phyloP scores from a whole-genome alignment of 140 eudicot species.

The Cichorium intybus region DNA sequence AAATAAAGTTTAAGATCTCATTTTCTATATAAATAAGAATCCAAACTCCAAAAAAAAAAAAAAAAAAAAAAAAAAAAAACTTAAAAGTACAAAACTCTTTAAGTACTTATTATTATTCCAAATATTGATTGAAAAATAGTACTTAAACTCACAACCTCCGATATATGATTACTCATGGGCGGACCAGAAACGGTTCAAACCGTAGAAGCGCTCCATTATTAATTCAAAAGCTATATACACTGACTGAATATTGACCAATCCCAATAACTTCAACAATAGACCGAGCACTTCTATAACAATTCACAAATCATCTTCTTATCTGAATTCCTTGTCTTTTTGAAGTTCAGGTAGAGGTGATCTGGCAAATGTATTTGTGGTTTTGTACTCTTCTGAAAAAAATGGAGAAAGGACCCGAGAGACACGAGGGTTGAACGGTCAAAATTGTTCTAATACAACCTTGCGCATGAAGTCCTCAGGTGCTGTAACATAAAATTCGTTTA shows the following conservation, averaged over 20 bases:
- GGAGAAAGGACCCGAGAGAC: not conserved
- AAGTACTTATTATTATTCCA: not conserved
- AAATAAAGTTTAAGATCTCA: not conserved
- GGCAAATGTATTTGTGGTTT: constrained; percentile 15
- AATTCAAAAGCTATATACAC: constrained; percentile 20
- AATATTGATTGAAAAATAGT: not conserved
- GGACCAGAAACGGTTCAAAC: not conserved
- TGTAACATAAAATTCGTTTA: constrained; percentile 32
- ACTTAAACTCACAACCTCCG: not conserved
- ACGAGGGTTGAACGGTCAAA: constrained; percentile 30
- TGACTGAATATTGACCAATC: not conserved
- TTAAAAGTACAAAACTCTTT: not conserved
- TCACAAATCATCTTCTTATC: not conserved
- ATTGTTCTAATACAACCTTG: constrained; percentile 60
- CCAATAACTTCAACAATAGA: constrained; percentile 17
- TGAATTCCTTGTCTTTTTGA: not conserved
- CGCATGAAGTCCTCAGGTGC: constrained; percentile 93
- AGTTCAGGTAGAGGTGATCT: not conserved
- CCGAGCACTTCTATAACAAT: not conserved
- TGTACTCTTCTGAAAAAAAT: not conserved
- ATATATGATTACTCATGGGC: not conserved
- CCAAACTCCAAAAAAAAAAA: not conserved
- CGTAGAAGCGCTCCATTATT: not conserved
- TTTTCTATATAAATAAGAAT: not conserved
- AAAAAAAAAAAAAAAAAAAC: not conserved